A percentile compares a stretch with the other conserved stretches of the same genome.
Conservation (phyloP, 257 asterid genomes). For the Galeopsis tetrahit region DNA sequence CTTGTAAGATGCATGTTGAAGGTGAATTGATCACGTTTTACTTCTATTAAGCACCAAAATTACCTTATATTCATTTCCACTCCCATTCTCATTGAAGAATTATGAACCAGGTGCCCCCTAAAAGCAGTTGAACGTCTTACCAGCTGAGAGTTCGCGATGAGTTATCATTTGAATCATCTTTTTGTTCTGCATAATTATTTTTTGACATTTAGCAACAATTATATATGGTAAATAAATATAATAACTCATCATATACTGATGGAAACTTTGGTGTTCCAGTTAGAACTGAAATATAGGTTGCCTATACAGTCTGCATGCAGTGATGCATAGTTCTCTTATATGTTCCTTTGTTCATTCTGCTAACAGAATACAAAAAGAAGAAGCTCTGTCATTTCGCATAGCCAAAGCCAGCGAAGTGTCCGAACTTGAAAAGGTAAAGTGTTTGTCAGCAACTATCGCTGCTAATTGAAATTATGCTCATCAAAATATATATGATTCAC, state of each 20-base stretch:
- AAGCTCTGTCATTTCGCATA: slow-evolving; percentile 74
- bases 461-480: slow-evolving; percentile 12
- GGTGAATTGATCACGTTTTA: too few relatives aligned
- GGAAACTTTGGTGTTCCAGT: slow-evolving; percentile 17
- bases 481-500: background rate
- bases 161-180: background rate
- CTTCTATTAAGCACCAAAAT: too few relatives aligned
- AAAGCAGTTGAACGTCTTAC: slow-evolving; percentile 8
- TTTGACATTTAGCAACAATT: background rate
- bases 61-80: too few relatives aligned
- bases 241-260: slow-evolving; percentile 14
- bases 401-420: slow-evolving; percentile 69
- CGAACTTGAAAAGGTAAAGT: slow-evolving; percentile 72
- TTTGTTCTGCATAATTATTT: background rate
- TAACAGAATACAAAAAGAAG: slow-evolving; percentile 78
- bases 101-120: too few relatives aligned
- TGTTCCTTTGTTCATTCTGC: slow-evolving; percentile 34
- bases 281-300: slow-evolving; percentile 3
- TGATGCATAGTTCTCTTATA: slow-evolving; percentile 14
- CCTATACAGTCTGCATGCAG: slow-evolving; percentile 10
- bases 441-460: slow-evolving; percentile 10
- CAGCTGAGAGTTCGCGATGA: slow-evolving; percentile 23
- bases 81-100: too few relatives aligned
- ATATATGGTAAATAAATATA: background rate
- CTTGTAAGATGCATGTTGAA: too few relatives aligned